Evolutionary conservation across 208 protist genomes (phyloP).

Genomic region (Trichomonas gallinae): DNA sequence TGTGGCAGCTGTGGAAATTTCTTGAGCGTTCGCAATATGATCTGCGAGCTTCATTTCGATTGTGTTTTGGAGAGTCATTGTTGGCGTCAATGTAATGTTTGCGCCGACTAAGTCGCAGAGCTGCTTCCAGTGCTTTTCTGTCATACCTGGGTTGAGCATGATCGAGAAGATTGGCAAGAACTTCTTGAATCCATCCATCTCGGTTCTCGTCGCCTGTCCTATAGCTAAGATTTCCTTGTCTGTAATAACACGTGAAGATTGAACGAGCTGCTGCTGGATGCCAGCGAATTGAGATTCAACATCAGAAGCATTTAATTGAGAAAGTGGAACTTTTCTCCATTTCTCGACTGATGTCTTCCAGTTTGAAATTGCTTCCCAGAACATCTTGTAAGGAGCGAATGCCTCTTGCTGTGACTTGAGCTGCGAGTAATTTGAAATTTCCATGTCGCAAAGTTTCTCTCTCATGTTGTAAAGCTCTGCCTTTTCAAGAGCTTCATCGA

Average conservation of each 20-base stretch:
- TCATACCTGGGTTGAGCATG: slow-evolving; percentile 62
- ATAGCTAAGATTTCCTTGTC: not conserved
- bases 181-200: slow-evolving; percentile 75
- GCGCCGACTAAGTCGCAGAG: slow-evolving; percentile 34
- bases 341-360: slow-evolving; percentile 2
- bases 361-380: slow-evolving; percentile 5
- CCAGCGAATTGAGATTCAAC: slow-evolving; percentile 17
- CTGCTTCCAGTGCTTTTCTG: slow-evolving; percentile 48
- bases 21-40: slow-evolving; percentile 68
- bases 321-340: not conserved
- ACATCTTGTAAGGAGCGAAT: not conserved
- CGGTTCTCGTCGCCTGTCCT: not conserved
- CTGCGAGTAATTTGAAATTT: not conserved
- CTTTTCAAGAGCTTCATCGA: slow-evolving; percentile 2
- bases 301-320: not conserved
- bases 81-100: slow-evolving; percentile 49
- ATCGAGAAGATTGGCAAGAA: slow-evolving; percentile 83
- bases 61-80: slow-evolving; percentile 66
- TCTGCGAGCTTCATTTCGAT: slow-evolving; percentile 63
- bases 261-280: not conserved
- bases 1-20: slow-evolving; percentile 67
- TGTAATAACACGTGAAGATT: not conserved
- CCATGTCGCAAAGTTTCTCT: not conserved
- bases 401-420: not conserved
- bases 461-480: slow-evolving; percentile 7